phyloP scores from a whole-genome alignment of 192 early-diverging fungal genomes.

The Hyaloraphidium curvatum region DNA sequence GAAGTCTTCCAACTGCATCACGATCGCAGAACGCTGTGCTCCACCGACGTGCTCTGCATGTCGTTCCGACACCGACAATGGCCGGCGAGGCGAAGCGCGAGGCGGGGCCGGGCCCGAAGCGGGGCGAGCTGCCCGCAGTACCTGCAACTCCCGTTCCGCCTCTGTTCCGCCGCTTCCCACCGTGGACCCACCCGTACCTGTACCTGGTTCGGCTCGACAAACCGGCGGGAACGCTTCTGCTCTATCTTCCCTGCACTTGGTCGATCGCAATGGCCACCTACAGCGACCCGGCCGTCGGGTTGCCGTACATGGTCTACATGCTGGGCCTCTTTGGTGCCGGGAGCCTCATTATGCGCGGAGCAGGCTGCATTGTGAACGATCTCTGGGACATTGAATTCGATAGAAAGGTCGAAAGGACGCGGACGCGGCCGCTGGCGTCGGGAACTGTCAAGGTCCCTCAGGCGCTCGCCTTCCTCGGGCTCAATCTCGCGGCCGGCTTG shows the following conservation, averaged over 20 bases:
- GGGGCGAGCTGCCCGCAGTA: too few species aligned
- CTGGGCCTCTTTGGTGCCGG: slow-evolving; percentile 67
- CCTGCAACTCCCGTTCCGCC: too few species aligned
- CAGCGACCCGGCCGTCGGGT: slow-evolving; percentile 30
- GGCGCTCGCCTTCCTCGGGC: slow-evolving; percentile 59
- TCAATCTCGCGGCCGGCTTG: slow-evolving; percentile 60
- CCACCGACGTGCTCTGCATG: too few species aligned
- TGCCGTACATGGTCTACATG: slow-evolving; percentile 34
- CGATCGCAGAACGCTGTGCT: too few species aligned
- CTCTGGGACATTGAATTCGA: slow-evolving; percentile 89
- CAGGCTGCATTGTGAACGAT: slow-evolving; percentile 93
- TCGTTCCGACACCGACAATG: too few species aligned
- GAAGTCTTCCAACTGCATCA: too few species aligned
- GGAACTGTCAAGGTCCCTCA: slow-evolving; percentile 42
- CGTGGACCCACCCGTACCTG: slow-evolving; percentile 30
- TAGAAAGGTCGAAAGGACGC: slow-evolving; percentile 55
- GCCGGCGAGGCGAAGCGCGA: too few species aligned
- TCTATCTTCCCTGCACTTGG: slow-evolving; percentile 79
- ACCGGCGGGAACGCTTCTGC: slow-evolving; percentile 79
- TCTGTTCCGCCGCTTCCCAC: too few species aligned
- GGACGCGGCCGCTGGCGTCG: slow-evolving; percentile 59
- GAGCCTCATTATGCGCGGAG: slow-evolving; percentile 80
- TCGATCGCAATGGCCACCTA: slow-evolving; percentile 19
- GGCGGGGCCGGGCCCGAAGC: too few species aligned
- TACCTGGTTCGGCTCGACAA: slow-evolving; percentile 67